Percentiles rank a stretch among this genome's conserved stretches.
These are phyloP conservation scores for Peronospora belbahrii DNA, from an alignment of 352 stramenopile genomes.

Conservation along the genomic window DNA sequence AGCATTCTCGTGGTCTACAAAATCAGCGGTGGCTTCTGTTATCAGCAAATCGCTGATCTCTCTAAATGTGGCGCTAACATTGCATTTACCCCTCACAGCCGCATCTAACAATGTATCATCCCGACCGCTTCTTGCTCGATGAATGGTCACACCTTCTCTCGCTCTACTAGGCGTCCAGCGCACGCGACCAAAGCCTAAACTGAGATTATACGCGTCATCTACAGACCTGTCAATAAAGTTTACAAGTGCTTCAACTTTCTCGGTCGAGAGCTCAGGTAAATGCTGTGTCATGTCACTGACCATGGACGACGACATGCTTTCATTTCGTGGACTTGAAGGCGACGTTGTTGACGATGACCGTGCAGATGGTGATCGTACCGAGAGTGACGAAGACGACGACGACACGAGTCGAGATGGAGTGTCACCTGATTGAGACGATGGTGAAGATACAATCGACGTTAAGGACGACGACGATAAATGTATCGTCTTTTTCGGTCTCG, in stretches of 20 bases:
- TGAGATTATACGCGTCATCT: constrained; percentile 76
- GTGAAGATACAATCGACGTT: constrained; percentile 11
- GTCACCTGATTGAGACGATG: constrained; percentile 3
- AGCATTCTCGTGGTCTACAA: constrained; percentile 48
- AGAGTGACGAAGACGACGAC: constrained; percentile 5
- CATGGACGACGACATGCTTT: constrained; percentile 24
- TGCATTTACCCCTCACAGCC: constrained; percentile 63
- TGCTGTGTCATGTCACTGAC: constrained; percentile 12
- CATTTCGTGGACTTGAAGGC: constrained; percentile 25
- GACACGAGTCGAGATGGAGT: constrained; percentile 12
- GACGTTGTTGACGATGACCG: constrained; percentile 22
- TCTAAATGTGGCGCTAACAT: constrained; percentile 59
- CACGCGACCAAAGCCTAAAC: constrained; percentile 65
- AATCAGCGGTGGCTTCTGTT: constrained; percentile 60
- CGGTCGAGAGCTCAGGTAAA: constrained; percentile 32
- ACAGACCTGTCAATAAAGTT: constrained; percentile 73
- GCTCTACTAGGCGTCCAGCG: constrained; percentile 62
- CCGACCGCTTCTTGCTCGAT: constrained; percentile 43
- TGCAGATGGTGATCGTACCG: constrained; percentile 9
- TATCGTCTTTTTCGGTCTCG: constrained; percentile 4
- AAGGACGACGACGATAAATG: constrained; percentile 10
- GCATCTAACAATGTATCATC: constrained; percentile 59
- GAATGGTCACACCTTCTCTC: constrained; percentile 62
- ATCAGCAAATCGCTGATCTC: constrained; percentile 76
- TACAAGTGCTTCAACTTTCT: constrained; percentile 38